A percentile compares a stretch with the other conserved stretches of the same genome.
Evolutionary conservation across 2,329 filamentous ascomycete genomes (phyloP).

Genomic region (Gnomoniopsis sp.): DNA sequence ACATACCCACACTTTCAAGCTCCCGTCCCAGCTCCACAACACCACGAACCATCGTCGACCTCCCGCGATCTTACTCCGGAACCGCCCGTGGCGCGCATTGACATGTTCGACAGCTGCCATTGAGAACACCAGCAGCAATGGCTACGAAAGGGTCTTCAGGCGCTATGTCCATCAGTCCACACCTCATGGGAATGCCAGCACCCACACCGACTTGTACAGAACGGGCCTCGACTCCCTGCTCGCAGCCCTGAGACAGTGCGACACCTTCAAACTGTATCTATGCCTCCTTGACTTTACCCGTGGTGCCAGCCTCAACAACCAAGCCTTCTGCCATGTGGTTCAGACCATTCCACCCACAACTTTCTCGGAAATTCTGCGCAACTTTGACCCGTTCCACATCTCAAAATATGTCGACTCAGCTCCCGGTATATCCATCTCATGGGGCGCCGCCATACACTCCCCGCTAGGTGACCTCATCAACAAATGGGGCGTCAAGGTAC

Average conservation of each 20-base stretch:
- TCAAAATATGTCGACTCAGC: constrained; percentile 47
- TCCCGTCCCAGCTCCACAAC: not conserved
- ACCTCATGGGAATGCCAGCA: not conserved
- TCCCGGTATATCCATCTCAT: constrained; percentile 35
- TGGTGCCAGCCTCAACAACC: not conserved
- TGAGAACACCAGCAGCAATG: not conserved
- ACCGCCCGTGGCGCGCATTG: not conserved
- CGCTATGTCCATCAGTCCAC: not conserved
- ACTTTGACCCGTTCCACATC: constrained; percentile 55
- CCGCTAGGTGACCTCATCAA: constrained; percentile 36
- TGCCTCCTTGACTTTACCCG: constrained; percentile 21
- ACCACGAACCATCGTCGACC: not conserved
- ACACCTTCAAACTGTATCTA: constrained; percentile 11
- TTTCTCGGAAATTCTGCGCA: constrained; percentile 62
- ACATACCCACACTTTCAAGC: not conserved
- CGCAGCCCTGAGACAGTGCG: constrained; percentile 9
- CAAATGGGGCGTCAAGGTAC: constrained; percentile 40
- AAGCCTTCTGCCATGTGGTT: constrained; percentile 28
- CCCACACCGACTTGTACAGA: not conserved
- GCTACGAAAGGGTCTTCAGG: not conserved
- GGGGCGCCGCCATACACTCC: constrained; percentile 38
- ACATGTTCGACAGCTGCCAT: not conserved
- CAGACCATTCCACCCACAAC: constrained; percentile 46
- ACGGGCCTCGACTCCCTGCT: constrained; percentile 5
- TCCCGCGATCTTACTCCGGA: not conserved